A percentile compares a stretch with the other conserved stretches of the same genome.
These are phyloP conservation scores for Saturnispora quitensis DNA, from an alignment of 805 yeast genomes.

Conservation along the genomic window DNA sequence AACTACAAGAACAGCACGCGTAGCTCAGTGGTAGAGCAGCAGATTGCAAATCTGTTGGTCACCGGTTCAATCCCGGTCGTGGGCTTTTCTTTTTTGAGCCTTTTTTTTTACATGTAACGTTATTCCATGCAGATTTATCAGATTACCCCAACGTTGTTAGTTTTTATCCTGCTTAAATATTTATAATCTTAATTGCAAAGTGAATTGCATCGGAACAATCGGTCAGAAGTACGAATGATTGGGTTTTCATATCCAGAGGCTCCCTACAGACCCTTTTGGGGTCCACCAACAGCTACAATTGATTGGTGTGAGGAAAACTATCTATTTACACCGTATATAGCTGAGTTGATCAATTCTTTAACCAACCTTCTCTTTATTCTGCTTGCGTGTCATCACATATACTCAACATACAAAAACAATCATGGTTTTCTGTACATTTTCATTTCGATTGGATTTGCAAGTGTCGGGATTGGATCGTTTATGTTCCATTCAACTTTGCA, in stretches of 20 bases:
- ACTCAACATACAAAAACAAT: conserved; percentile 47
- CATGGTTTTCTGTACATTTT: conserved; percentile 65
- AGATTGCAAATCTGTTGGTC: conserved; percentile 99
- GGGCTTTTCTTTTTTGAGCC: conserved; percentile 38
- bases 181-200: background rate
- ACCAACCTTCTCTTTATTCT: conserved; percentile 47
- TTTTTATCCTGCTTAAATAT: background rate
- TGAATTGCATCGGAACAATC: background rate
- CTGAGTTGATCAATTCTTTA: conserved; percentile 81
- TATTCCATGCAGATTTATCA: background rate
- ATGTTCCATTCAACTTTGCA: conserved; percentile 91
- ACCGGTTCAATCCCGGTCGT: conserved; percentile 93
- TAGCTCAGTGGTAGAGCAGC: conserved; percentile 99
- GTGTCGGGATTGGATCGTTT: conserved; percentile 93
- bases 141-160: background rate
- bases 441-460: conserved; percentile 68
- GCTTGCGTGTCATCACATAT: conserved; percentile 30
- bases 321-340: conserved; percentile 74
- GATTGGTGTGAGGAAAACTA: conserved; percentile 99
- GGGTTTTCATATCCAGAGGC: conserved; percentile 10
- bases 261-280: conserved; percentile 42
- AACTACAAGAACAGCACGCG: conserved; percentile 13
- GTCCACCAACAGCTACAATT: conserved; percentile 81
- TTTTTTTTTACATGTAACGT: background rate
- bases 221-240: background rate